phyloP scores from a whole-genome alignment of 768 basidiomycete species.

The Rhodotorula kratochvilovae region DNA sequence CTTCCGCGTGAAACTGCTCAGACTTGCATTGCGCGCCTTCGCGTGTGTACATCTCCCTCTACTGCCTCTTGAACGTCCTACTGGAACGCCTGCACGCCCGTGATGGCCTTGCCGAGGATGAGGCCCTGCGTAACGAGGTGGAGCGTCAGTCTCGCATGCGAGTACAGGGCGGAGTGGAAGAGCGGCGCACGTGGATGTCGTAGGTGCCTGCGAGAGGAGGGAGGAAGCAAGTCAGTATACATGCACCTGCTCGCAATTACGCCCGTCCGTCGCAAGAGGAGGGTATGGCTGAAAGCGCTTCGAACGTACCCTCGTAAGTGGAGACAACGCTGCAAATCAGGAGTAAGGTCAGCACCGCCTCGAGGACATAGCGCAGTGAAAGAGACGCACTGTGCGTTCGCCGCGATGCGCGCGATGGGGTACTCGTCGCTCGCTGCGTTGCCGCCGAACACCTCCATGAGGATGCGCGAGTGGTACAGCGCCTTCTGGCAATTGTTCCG shows the following conservation, averaged over 20 bases:
- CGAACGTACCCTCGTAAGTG: slow-evolving; percentile 72
- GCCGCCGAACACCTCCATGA: slow-evolving; percentile 88
- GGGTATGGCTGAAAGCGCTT: background rate
- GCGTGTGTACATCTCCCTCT: background rate
- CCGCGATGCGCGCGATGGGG: slow-evolving; percentile 88
- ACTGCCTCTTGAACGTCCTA: background rate
- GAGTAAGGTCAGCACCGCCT: background rate
- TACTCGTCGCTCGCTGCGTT: slow-evolving; percentile 92
- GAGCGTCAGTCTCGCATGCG: background rate
- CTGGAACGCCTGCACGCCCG: slow-evolving; percentile 44
- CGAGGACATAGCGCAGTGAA: background rate
- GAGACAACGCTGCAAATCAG: slow-evolving; percentile 60
- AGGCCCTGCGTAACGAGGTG: slow-evolving; percentile 50
- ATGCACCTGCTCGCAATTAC: too few relatives aligned
- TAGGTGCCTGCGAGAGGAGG: slow-evolving; percentile 6
- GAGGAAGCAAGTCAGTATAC: too few relatives aligned
- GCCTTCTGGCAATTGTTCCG: slow-evolving; percentile 95
- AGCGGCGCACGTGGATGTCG: slow-evolving; percentile 28
- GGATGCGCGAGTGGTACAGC: slow-evolving; percentile 67
- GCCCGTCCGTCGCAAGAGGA: too few relatives aligned
- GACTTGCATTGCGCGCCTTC: background rate
- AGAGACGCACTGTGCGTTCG: slow-evolving; percentile 53
- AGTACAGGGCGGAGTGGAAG: background rate
- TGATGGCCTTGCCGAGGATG: slow-evolving; percentile 84
- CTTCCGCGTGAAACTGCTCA: background rate